These are phyloP conservation scores for Haberlea rhodopensis DNA, from an alignment of 257 asterid genomes.

Conservation along the genomic window DNA sequence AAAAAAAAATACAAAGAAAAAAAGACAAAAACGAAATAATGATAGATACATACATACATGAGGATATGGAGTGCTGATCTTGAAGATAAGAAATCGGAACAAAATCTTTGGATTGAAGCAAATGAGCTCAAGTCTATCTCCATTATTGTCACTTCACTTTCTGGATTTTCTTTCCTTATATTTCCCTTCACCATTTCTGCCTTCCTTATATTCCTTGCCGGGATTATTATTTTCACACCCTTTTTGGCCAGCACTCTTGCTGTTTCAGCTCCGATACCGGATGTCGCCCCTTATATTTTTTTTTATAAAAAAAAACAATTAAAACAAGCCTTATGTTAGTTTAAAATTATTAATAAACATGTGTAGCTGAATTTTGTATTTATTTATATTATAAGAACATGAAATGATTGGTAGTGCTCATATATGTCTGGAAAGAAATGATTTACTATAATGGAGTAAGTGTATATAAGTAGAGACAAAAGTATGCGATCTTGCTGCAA, in stretches of 20 bases:
- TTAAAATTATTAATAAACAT: no score
- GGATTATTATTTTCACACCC: conserved; percentile 71
- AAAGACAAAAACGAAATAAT: background rate
- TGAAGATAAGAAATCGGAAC: conserved; percentile 64
- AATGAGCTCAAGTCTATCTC: conserved; percentile 88
- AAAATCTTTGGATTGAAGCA: conserved; percentile 77
- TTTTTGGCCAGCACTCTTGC: conserved; percentile 79
- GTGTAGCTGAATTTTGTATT: no score
- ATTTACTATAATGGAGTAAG: conserved; percentile 18
- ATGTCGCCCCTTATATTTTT: conserved; percentile 86
- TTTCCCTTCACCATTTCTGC: conserved; percentile 58
- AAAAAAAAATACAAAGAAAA: background rate
- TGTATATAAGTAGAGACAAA: conserved; percentile 37
- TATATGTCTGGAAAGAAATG: conserved; percentile 21
- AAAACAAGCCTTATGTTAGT: background rate
- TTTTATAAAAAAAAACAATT: background rate
- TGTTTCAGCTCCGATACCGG: conserved; percentile 91
- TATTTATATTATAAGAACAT: background rate
- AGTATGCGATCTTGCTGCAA: conserved; percentile 28
- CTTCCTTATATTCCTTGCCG: conserved; percentile 72
- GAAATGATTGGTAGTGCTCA: conserved; percentile 25
- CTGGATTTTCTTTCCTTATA: conserved; percentile 51
- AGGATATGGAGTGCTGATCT: conserved; percentile 84
- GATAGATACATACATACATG: conserved; percentile 46
- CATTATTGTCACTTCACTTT: conserved; percentile 55